Percentiles rank a stretch among this genome's conserved stretches.
phyloP scores from a whole-genome alignment of 306 rosid genomes.

The Elaeagnus macrophylla region DNA sequence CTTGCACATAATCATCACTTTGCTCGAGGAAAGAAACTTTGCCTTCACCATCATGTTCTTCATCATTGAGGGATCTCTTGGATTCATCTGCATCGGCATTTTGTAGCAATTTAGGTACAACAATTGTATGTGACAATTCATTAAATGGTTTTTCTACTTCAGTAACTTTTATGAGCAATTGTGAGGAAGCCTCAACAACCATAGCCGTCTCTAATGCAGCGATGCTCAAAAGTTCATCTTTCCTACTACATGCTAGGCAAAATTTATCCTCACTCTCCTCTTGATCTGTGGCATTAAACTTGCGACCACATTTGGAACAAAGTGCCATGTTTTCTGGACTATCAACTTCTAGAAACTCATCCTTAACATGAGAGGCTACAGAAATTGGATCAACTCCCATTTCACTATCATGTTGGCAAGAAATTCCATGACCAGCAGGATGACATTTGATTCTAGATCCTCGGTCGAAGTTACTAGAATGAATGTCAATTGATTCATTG shows the following conservation, averaged over 20 bases:
- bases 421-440: slow-evolving; percentile 26
- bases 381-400: slow-evolving; percentile 30
- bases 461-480: slow-evolving; percentile 20
- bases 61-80: slow-evolving; percentile 27
- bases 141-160: slow-evolving; percentile 30
- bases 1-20: slow-evolving; percentile 29
- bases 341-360: slow-evolving; percentile 30
- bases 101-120: slow-evolving; percentile 27
- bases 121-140: slow-evolving; percentile 20
- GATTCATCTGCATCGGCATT: slow-evolving; percentile 23
- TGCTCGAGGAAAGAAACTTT: slow-evolving; percentile 32
- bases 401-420: slow-evolving; percentile 15
- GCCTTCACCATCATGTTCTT: slow-evolving; percentile 31
- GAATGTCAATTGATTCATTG: slow-evolving; percentile 23
- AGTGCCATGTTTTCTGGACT: slow-evolving; percentile 26
- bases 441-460: slow-evolving; percentile 23
- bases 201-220: slow-evolving; percentile 26
- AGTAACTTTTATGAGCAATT: slow-evolving; percentile 18
- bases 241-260: slow-evolving; percentile 53
- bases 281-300: slow-evolving; percentile 25
- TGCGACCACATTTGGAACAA: slow-evolving; percentile 54
- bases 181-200: slow-evolving; percentile 28
- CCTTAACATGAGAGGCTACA: slow-evolving; percentile 32
- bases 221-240: slow-evolving; percentile 29
- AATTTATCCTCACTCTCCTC: slow-evolving; percentile 27